Conservation (phyloP, 352 stramenopile species). For the Poterioochromonas sp. region DNA sequence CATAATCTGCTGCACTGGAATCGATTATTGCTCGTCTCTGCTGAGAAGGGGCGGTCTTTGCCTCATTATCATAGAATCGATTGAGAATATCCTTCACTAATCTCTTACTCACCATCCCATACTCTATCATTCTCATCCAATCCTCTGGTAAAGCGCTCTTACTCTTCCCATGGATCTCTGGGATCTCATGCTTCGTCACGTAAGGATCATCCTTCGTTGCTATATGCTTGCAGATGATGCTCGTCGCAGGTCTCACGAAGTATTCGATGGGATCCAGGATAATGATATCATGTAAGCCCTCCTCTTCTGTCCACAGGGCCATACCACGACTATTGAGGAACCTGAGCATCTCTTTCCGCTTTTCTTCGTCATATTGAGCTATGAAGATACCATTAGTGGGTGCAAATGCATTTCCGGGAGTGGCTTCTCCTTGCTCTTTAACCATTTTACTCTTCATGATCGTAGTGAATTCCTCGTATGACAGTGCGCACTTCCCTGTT, state of each 20-base stretch:
- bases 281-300: not conserved
- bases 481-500: not conserved
- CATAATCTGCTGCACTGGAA: too few relatives aligned
- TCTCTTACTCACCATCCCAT: not conserved
- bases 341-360: not conserved
- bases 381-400: too few relatives aligned
- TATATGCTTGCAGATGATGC: conserved; percentile 15
- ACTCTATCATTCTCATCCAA: not conserved
- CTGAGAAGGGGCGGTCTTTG: too few relatives aligned
- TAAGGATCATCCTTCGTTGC: not conserved
- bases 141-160: not conserved
- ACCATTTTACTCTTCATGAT: not conserved
- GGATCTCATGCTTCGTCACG: not conserved
- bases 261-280: conserved; percentile 11
- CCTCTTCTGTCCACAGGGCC: not conserved
- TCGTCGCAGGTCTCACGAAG: not conserved
- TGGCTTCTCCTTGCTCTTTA: not conserved
- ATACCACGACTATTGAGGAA: not conserved
- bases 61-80: too few relatives aligned
- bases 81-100: too few relatives aligned
- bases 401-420: too few relatives aligned
- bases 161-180: not conserved
- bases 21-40: too few relatives aligned
- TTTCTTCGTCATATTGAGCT: too few relatives aligned
- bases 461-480: not conserved